Conservation (phyloP, 2,329 filamentous ascomycete genomes). For the Cercospora janseana region DNA sequence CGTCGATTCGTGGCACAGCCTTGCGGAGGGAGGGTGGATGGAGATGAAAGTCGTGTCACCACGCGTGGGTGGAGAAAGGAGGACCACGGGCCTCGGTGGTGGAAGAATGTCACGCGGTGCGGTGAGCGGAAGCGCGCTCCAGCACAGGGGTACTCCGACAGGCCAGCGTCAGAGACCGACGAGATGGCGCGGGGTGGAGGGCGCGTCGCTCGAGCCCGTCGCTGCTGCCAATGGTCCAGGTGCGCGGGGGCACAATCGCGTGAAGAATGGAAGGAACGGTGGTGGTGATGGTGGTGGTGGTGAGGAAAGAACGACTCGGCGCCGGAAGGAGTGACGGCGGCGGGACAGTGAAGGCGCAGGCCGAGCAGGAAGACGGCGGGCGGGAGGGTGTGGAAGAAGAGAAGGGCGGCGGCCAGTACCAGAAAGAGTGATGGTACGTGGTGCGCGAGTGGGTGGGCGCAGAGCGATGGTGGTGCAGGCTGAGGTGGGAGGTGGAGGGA, state of each 20-base stretch:
- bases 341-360: no score
- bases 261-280: conserved; percentile 28
- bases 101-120: conserved; percentile 17
- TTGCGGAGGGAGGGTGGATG: conserved; percentile 13
- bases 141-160: background rate
- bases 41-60: conserved; percentile 25
- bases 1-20: conserved; percentile 28
- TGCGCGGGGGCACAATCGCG: conserved; percentile 6
- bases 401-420: conserved; percentile 31
- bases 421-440: conserved; percentile 37
- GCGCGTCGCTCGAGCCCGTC: conserved; percentile 1
- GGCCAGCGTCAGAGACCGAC: background rate
- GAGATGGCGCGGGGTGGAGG: conserved; percentile 13
- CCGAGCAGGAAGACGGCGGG: conserved; percentile 23
- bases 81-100: background rate
- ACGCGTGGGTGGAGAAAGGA: conserved; percentile 16
- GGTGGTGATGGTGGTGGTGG: conserved; percentile 12
- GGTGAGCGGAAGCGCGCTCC: conserved; percentile 14
- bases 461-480: conserved; percentile 10
- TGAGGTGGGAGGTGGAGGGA: conserved; percentile 11
- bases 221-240: conserved; percentile 3
- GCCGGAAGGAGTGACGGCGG: conserved; percentile 35
- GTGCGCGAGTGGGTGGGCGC: no score
- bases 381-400: conserved; percentile 29
- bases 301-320: conserved; percentile 31